Evolutionary conservation across 176 grass and related monocot genomes (phyloP).

Genomic region (Tillandsia fasciculata): DNA sequence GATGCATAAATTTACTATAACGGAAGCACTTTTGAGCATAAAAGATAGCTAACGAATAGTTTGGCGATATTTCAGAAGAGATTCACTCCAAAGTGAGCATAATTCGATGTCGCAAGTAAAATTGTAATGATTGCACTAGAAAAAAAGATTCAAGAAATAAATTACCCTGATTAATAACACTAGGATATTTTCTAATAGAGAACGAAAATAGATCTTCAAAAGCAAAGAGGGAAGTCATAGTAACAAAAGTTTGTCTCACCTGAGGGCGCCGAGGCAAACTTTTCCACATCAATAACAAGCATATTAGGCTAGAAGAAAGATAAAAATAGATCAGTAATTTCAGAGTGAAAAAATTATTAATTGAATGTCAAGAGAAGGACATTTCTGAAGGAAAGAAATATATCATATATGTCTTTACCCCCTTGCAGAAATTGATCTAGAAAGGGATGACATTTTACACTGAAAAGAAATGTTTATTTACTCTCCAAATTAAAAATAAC

Average conservation of each 20-base stretch:
- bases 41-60: too few species aligned
- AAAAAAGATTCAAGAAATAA: too few species aligned
- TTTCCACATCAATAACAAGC: conserved; percentile 90
- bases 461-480: too few species aligned
- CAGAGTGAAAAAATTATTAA: too few species aligned
- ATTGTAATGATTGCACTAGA: too few species aligned
- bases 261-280: conserved; percentile 63
- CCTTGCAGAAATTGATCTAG: background rate
- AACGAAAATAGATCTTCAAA: background rate
- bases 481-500: too few species aligned
- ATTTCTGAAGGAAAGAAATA: conserved; percentile 1
- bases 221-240: background rate
- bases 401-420: background rate
- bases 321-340: conserved; percentile 12
- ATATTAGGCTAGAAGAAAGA: conserved; percentile 80
- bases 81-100: too few species aligned
- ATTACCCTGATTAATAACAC: background rate
- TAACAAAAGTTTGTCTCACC: conserved; percentile 32
- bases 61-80: too few species aligned
- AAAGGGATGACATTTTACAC: too few species aligned
- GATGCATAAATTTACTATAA: too few species aligned
- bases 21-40: too few species aligned
- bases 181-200: background rate
- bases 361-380: background rate
- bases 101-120: too few species aligned